Base-by-base conservation (phyloP, 345 rosid genomes). In the Salix viminalis region DNA sequence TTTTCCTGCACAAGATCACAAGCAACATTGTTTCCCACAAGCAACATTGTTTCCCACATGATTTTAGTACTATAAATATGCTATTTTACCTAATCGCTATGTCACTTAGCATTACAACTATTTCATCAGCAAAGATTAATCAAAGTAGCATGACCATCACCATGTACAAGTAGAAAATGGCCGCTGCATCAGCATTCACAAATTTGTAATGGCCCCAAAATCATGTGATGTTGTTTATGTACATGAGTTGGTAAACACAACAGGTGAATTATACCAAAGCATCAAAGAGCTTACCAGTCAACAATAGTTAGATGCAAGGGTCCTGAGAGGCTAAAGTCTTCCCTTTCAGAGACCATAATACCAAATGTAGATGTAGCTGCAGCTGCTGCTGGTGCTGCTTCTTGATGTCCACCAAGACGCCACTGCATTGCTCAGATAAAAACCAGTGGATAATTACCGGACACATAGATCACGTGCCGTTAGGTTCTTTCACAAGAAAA, bases 301-400 rank as follows among this genome's bases (percentile, higher is more conserved):
- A 93, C 16, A 54, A 81, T 14, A 69, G 91, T 83, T 19, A 93
- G 80, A 85, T 91, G 87, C 66, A 86, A 85, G 26, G 98, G 97
- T 16, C 98, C 97, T 62, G 88, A 79, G 76, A 86, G 85, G 78
- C 85, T 81, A 76, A 93, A 91, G 37, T 76, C 82, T 76, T 93
- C 95, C 85, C 89, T 89, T 76, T 91, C 91, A 42, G 92, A 86
- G 26, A 85, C 88, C 91, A 88, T 88, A 13, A 72, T 62, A 39
- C 26, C 69, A 72, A 60, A 32, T 19, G 58, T 41, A 50, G 68
- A 26, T 19, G 58, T 34, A 66, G 34, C 34, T 32, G 34, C 34
- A 34, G 68, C 65, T 72, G 64, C 24, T 7, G 61, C 60, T 19
- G 41, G 26, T 15, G 2, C 71, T 37, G 65, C 67, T 44, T 42